phyloP scores from a whole-genome alignment of 495 filamentous ascomycete species.

The Hypomontagnella monticulosa region DNA sequence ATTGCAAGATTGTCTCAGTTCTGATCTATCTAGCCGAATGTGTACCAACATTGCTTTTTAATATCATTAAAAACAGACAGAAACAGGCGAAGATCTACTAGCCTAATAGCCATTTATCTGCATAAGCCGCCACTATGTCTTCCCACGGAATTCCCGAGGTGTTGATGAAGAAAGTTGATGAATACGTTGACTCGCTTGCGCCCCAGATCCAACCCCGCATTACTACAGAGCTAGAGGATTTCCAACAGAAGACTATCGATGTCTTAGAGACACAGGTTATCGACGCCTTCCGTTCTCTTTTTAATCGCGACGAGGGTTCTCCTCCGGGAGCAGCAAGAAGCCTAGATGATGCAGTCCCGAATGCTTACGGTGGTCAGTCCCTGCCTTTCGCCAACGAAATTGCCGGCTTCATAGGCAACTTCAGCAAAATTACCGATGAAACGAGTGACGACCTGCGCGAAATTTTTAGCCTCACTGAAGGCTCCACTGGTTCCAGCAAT shows the following conservation, averaged over 20 bases:
- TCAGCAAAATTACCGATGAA: neutral
- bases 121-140: neutral
- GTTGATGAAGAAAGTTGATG: constrained; percentile 1
- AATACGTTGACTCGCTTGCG: constrained; percentile 2
- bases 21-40: too few relatives aligned
- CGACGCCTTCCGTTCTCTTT: constrained; percentile 1
- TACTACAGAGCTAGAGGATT: neutral
- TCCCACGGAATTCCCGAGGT: neutral
- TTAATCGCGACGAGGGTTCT: neutral
- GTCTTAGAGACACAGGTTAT: neutral
- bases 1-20: too few relatives aligned
- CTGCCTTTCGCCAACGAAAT: constrained; percentile 2
- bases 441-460: neutral
- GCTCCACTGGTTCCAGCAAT: neutral
- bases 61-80: too few relatives aligned
- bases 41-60: too few relatives aligned
- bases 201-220: constrained; percentile 3
- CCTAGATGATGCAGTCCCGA: constrained; percentile 1
- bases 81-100: too few relatives aligned
- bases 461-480: constrained; percentile 1
- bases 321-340: neutral
- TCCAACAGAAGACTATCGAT: constrained; percentile 7
- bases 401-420: neutral
- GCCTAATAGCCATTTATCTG: too few relatives aligned
- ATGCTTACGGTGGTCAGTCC: constrained; percentile 1